Evolutionary conservation across 768 basidiomycete species (phyloP).

Genomic region (Piloderma croceum): DNA sequence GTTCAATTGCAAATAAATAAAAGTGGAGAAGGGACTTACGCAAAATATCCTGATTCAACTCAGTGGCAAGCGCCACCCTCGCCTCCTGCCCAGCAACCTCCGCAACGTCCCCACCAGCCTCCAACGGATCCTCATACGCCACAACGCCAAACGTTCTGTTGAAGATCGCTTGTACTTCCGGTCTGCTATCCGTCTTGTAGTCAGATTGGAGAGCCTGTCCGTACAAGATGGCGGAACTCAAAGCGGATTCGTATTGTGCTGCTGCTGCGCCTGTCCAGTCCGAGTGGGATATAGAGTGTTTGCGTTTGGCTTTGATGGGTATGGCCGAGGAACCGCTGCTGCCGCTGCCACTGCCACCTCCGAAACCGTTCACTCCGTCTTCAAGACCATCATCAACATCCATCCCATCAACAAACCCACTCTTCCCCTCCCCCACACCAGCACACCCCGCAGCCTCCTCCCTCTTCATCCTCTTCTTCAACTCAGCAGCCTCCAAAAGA

Average conservation of each 20-base stretch:
- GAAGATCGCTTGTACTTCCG: slow-evolving; percentile 61
- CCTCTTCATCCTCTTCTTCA: slow-evolving; percentile 55
- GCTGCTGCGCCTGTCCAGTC: slow-evolving; percentile 16
- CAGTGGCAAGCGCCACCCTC: slow-evolving; percentile 60
- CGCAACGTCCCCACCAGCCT: slow-evolving; percentile 58
- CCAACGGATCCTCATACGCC: slow-evolving; percentile 71
- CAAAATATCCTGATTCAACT: slow-evolving; percentile 77
- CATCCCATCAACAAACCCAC: slow-evolving; percentile 34
- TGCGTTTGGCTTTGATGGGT: slow-evolving; percentile 22
- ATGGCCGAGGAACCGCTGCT: slow-evolving; percentile 12
- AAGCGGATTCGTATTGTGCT: slow-evolving; percentile 47
- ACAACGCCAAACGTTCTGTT: slow-evolving; percentile 75
- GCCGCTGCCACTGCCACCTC: slow-evolving; percentile 13
- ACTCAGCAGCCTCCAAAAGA: slow-evolving; percentile 62
- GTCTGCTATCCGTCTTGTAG: slow-evolving; percentile 57
- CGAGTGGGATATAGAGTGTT: slow-evolving; percentile 22
- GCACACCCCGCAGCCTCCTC: slow-evolving; percentile 17
- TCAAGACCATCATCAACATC: slow-evolving; percentile 54
- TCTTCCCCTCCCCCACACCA: slow-evolving; percentile 30
- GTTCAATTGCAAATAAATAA: neutral
- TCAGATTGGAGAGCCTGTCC: slow-evolving; percentile 67
- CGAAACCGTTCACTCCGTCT: slow-evolving; percentile 20
- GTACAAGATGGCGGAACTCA: slow-evolving; percentile 65
- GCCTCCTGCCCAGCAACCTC: slow-evolving; percentile 66
- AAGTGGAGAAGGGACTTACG: slow-evolving; percentile 41